These are phyloP conservation scores for Thamnidium elegans DNA, from an alignment of 192 early-diverging fungal species.

Conservation along the genomic window DNA sequence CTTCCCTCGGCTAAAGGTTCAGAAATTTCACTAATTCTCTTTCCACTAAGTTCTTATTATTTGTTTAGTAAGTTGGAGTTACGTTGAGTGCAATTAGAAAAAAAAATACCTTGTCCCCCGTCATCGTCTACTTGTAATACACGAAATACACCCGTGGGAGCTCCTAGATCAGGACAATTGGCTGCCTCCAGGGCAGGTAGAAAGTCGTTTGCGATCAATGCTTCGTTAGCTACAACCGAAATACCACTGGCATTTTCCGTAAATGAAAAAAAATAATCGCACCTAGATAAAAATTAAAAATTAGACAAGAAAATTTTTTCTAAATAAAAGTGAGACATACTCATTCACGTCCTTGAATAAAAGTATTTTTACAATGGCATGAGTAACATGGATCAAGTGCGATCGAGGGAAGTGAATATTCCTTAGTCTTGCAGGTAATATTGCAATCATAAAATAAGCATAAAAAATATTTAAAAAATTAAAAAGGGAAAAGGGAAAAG, in stretches of 20 bases:
- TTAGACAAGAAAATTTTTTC: neutral
- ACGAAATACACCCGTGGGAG: conserved; percentile 55
- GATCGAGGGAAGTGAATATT: conserved; percentile 56
- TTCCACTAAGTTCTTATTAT: conserved; percentile 32
- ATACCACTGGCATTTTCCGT: conserved; percentile 67
- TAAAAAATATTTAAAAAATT: neutral
- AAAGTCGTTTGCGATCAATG: conserved; percentile 54
- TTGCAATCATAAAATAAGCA: conserved; percentile 41
- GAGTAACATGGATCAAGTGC: conserved; percentile 46
- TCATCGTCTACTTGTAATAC: conserved; percentile 65
- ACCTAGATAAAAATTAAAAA: conserved; percentile 24
- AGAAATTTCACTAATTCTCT: conserved; percentile 54
- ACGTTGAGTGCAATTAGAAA: neutral
- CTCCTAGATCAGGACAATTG: conserved; percentile 39
- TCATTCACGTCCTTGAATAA: conserved; percentile 41
- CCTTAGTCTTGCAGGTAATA: conserved; percentile 54
- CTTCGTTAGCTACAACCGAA: conserved; percentile 57
- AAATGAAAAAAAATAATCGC: conserved; percentile 55
- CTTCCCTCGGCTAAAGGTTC: conserved; percentile 52
- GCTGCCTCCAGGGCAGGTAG: conserved; percentile 27
- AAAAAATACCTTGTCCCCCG: conserved; percentile 39
- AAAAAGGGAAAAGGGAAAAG: neutral
- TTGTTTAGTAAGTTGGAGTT: neutral
- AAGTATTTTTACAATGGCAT: conserved; percentile 56
- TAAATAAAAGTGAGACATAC: conserved; percentile 12